Conservation (phyloP, 2,329 filamentous ascomycete genomes). For the Polytolypa hystricis region DNA sequence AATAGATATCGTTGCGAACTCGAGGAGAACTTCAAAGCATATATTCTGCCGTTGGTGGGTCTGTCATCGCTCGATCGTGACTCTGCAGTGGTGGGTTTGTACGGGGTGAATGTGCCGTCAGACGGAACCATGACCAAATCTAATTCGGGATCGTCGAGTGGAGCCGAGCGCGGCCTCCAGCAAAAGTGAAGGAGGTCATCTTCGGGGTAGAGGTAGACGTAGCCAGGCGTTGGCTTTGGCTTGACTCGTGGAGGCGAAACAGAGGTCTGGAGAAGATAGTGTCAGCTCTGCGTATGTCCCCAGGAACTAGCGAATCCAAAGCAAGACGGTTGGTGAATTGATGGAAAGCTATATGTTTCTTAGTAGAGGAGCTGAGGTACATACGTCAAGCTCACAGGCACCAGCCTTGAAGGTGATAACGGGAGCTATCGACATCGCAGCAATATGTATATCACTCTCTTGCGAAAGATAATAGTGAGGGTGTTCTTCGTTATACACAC, state of each 20-base stretch:
- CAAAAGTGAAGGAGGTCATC: slow-evolving; percentile 96
- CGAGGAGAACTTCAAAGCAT: slow-evolving; percentile 84
- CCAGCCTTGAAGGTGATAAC: slow-evolving; percentile 96
- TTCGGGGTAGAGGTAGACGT: slow-evolving; percentile 84
- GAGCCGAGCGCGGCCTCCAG: slow-evolving; percentile 72
- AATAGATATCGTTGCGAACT: slow-evolving; percentile 87
- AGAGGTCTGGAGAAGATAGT: slow-evolving; percentile 31
- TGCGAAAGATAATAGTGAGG: not conserved
- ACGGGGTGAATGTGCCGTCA: slow-evolving; percentile 78
- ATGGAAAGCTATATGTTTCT: not conserved
- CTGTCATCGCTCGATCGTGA: slow-evolving; percentile 52
- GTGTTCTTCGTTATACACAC: too few relatives aligned
- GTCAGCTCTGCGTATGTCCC: not conserved
- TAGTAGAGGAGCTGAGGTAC: slow-evolving; percentile 24
- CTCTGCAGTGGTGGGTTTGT: slow-evolving; percentile 50
- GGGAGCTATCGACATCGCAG: slow-evolving; percentile 66
- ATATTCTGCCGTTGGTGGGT: slow-evolving; percentile 73
- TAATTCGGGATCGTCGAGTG: slow-evolving; percentile 62
- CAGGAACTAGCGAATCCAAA: not conserved
- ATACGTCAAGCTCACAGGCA: slow-evolving; percentile 71
- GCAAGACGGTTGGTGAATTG: slow-evolving; percentile 5
- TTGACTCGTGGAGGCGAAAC: slow-evolving; percentile 59
- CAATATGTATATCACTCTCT: too few relatives aligned
- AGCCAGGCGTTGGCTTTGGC: slow-evolving; percentile 62
- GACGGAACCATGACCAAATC: slow-evolving; percentile 89